These are phyloP conservation scores for Arachnomyces sp. DNA, from an alignment of 2,329 filamentous ascomycete genomes.

Conservation along the genomic window DNA sequence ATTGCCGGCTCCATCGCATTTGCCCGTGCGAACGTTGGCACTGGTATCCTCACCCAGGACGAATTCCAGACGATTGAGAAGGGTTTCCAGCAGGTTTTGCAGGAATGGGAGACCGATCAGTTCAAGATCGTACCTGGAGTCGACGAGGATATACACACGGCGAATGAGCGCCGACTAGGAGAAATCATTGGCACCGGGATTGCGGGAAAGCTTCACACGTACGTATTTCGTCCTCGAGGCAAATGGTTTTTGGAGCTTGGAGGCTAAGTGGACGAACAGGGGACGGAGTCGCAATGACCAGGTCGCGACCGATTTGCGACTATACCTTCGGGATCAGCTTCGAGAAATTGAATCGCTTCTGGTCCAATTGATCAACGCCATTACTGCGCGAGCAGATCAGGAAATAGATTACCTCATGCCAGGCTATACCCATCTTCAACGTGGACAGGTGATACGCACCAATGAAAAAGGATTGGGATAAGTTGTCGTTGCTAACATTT, in stretches of 20 bases:
- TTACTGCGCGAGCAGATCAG: constrained; percentile 60
- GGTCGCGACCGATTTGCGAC: constrained; percentile 79
- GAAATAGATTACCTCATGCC: constrained; percentile 78
- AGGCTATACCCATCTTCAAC: constrained; percentile 77
- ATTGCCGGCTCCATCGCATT: constrained; percentile 70
- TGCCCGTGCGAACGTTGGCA: constrained; percentile 65
- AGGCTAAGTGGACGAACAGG: background rate
- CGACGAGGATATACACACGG: constrained; percentile 20
- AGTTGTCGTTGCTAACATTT: constrained; percentile 11
- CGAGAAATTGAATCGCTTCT: constrained; percentile 62
- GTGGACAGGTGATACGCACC: constrained; percentile 10
- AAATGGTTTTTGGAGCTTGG: background rate
- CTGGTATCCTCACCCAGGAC: constrained; percentile 59
- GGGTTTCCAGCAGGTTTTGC: constrained; percentile 51
- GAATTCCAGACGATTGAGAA: constrained; percentile 65
- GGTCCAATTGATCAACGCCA: constrained; percentile 61
- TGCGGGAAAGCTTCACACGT: constrained; percentile 80
- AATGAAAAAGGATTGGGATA: background rate
- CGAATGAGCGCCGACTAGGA: constrained; percentile 53
- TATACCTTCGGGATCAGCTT: constrained; percentile 76
- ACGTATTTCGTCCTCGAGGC: background rate
- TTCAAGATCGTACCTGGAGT: constrained; percentile 20
- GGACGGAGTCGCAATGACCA: constrained; percentile 85
- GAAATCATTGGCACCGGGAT: constrained; percentile 82
- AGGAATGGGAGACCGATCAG: constrained; percentile 24